Evolutionary conservation across 805 yeast genomes (phyloP).

Genomic region (Saturnispora besseyi): DNA sequence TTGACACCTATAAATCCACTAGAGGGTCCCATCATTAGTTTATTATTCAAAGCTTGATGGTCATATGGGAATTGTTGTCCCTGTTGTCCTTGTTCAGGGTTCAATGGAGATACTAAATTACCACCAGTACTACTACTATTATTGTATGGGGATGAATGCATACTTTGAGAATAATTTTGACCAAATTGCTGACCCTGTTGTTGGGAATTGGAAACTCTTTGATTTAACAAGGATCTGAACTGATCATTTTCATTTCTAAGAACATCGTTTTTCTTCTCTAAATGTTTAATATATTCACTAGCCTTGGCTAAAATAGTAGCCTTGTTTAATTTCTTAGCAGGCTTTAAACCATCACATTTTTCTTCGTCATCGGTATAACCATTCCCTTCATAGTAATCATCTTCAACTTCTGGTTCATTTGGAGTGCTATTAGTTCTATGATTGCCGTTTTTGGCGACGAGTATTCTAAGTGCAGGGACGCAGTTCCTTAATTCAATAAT

Average conservation of each 20-base stretch:
- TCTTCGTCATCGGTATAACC: slow-evolving; percentile 45
- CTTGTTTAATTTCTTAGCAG: slow-evolving; percentile 69
- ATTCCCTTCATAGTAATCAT: slow-evolving; percentile 41
- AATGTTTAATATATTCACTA: slow-evolving; percentile 66
- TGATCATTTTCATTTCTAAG: slow-evolving; percentile 40
- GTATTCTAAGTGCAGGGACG: slow-evolving; percentile 62
- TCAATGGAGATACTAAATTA: slow-evolving; percentile 12
- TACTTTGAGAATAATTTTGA: slow-evolving; percentile 12
- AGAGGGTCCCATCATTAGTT: slow-evolving; percentile 53
- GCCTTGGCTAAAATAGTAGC: slow-evolving; percentile 71
- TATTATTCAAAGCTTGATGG: slow-evolving; percentile 30
- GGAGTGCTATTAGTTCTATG: slow-evolving; percentile 28
- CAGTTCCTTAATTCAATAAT: slow-evolving; percentile 65
- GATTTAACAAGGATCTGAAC: slow-evolving; percentile 20
- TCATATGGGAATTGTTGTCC: slow-evolving; percentile 10
- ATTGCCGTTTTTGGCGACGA: slow-evolving; percentile 28
- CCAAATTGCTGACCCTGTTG: slow-evolving; percentile 4
- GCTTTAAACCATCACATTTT: slow-evolving; percentile 63
- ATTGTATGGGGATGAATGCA: slow-evolving; percentile 13
- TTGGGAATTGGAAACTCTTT: slow-evolving; percentile 7
- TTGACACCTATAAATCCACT: slow-evolving; percentile 58
- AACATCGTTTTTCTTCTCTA: slow-evolving; percentile 50
- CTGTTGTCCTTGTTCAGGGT: slow-evolving; percentile 3
- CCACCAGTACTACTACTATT: slow-evolving; percentile 11
- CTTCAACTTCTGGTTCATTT: slow-evolving; percentile 33